Base-by-base conservation (phyloP, 2,329 filamentous ascomycete genomes). In the Huntiella moniliformis region DNA sequence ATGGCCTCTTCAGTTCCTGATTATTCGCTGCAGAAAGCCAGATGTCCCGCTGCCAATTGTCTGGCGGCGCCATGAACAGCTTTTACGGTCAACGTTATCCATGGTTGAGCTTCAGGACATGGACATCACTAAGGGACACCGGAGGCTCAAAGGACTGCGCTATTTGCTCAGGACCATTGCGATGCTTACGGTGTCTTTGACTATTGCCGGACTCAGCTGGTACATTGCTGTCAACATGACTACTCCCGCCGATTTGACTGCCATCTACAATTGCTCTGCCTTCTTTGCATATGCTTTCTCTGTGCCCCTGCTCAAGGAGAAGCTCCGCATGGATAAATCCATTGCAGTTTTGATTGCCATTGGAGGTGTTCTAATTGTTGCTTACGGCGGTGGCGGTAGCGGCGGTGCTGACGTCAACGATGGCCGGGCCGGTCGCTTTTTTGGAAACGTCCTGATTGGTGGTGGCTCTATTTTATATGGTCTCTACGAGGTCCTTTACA, bases 241-340 rank as follows among this genome's bases (percentile, higher is more conserved):
- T 1, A 94, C 83, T 3, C 82, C 91, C 2, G 86, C 82, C 53
- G 91, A 98, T 61, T 64, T 98, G 55, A 98, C 91, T 1, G 91
- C 91, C 45, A 98, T 98, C 55, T 98, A 98, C 71, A 98, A 98
- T 64, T 98, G 91, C 68, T 93, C 84, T 45, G 88, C 91, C 49
- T 98, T 98, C 63, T 98, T 98, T 60, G 91, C 91, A 42, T 98
- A 98, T 58, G 88, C 84, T 10, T 98, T 98, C 59, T 92, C 83
- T 39, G 86, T 98, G 38, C 86, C 87, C 1, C 63, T 98, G 13
- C 68, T 98, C 2, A 77, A 82, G 48, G 91, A 98, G 61, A 84
- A 81, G 53, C 64, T 95, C 10, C 77, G 84, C 16, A 63, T 79
- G 34, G 84, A 84, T 63, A 98, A 98, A 66, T 78, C 86, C 22